Conservation (phyloP, 495 filamentous ascomycete species). For the Penicillium egyptiacum region DNA sequence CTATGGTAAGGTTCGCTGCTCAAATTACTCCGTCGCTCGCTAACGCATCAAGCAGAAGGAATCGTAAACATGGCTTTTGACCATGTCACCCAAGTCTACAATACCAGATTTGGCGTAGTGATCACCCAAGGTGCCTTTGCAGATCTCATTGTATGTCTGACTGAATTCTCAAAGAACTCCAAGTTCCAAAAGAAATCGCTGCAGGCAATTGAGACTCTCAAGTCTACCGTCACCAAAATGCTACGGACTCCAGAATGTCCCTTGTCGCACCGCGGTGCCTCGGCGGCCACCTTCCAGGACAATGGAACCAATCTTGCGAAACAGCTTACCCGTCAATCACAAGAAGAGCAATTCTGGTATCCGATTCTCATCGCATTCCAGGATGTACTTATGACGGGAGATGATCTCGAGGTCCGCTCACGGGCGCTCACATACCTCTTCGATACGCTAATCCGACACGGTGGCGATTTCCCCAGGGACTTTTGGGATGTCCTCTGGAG, state of each 20-base stretch:
- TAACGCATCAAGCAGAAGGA: slow-evolving; percentile 59
- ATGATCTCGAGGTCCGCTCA: slow-evolving; percentile 95
- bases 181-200: slow-evolving; percentile 97
- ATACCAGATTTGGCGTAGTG: slow-evolving; percentile 91
- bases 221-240: slow-evolving; percentile 90
- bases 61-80: slow-evolving; percentile 97
- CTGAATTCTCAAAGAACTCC: slow-evolving; percentile 97
- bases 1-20: slow-evolving; percentile 55
- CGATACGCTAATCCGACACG: slow-evolving; percentile 84
- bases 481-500: slow-evolving; percentile 99
- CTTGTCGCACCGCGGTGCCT: slow-evolving; percentile 59
- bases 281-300: slow-evolving; percentile 41
- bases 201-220: slow-evolving; percentile 92
- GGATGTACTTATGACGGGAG: slow-evolving; percentile 98
- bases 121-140: slow-evolving; percentile 96
- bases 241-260: slow-evolving; percentile 94
- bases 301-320: slow-evolving; percentile 50
- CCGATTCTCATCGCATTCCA: slow-evolving; percentile 97
- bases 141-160: slow-evolving; percentile 92
- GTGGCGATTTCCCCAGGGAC: slow-evolving; percentile 85
- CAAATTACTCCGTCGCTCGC: background rate
- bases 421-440: slow-evolving; percentile 92
- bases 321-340: slow-evolving; percentile 58
- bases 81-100: slow-evolving; percentile 97
- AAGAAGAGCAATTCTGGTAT: slow-evolving; percentile 98